Percentiles rank a stretch among this genome's conserved stretches.
phyloP scores from a whole-genome alignment of 2,329 filamentous ascomycete species.

The Coniochaeta pulveracea region DNA sequence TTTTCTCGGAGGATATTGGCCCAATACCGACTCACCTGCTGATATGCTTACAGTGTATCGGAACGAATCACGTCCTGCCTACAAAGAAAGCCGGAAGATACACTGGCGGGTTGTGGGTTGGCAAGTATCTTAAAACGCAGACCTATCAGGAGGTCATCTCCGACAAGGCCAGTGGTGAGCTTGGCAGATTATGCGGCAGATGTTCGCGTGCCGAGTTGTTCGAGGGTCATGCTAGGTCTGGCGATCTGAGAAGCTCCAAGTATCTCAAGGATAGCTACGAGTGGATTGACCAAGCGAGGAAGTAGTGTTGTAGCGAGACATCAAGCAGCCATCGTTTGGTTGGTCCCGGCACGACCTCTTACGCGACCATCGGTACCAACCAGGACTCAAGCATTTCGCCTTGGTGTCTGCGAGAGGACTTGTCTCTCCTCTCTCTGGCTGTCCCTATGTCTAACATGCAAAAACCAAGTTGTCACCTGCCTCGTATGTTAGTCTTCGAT shows the following conservation, averaged over 20 bases:
- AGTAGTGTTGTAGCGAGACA: constrained; percentile 1
- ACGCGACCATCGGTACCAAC: too few species aligned
- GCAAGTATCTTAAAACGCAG: constrained; percentile 39
- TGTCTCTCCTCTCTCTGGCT: too few species aligned
- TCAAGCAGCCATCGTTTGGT: too few species aligned
- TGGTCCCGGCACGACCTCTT: too few species aligned
- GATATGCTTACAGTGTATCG: constrained; percentile 32
- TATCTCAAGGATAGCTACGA: constrained; percentile 27
- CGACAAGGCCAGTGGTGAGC: constrained; percentile 29
- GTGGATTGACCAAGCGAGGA: constrained; percentile 24
- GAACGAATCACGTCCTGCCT: constrained; percentile 42
- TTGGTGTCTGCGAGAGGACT: too few species aligned
- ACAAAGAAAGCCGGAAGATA: constrained; percentile 34
- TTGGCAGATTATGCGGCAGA: constrained; percentile 35
- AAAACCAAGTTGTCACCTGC: too few species aligned
- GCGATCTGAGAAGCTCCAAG: constrained; percentile 31
- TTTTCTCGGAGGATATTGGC: too few species aligned
- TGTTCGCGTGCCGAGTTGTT: constrained; percentile 38
- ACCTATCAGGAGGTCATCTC: constrained; percentile 39
- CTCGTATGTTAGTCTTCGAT: too few species aligned
- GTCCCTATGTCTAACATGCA: too few species aligned
- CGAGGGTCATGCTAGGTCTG: constrained; percentile 39
- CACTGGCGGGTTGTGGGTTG: constrained; percentile 42
- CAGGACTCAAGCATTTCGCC: too few species aligned
- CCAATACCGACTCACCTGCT: too few species aligned